Percentiles rank a stretch among this genome's conserved stretches.
These are phyloP conservation scores for Mycena indigotica DNA, from an alignment of 768 basidiomycete genomes.

Conservation along the genomic window DNA sequence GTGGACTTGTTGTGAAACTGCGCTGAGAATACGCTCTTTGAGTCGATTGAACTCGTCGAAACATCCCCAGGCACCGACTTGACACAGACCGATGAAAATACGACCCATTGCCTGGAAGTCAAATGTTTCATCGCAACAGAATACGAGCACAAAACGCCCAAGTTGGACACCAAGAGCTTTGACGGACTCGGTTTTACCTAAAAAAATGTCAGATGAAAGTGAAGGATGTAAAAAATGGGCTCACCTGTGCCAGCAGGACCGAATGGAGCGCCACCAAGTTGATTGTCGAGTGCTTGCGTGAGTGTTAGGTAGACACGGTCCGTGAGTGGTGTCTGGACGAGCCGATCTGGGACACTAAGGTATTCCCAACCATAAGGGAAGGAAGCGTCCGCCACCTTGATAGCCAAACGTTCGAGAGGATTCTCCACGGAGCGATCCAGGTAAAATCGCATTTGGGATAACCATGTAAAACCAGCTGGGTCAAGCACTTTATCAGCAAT, in stretches of 20 bases:
- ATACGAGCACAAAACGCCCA: slow-evolving; percentile 99
- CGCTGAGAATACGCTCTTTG: slow-evolving; percentile 95
- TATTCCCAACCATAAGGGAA: slow-evolving; percentile 99
- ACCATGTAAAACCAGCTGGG: slow-evolving; percentile 81
- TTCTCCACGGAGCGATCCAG: slow-evolving; percentile 71
- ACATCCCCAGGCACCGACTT: slow-evolving; percentile 99
- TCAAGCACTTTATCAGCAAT: slow-evolving; percentile 65
- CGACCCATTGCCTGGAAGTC: slow-evolving; percentile 99
- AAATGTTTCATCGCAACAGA: slow-evolving; percentile 99
- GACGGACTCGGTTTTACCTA: slow-evolving; percentile 98
- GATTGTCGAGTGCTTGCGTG: slow-evolving; percentile 92
- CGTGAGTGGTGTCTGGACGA: slow-evolving; percentile 97
- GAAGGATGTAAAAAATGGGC: slow-evolving; percentile 18
- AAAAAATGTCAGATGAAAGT: slow-evolving; percentile 13
- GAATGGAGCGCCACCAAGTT: slow-evolving; percentile 96
- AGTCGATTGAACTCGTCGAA: slow-evolving; percentile 98
- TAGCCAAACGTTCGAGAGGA: slow-evolving; percentile 77
- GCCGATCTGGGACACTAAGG: slow-evolving; percentile 91
- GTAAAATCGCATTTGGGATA: slow-evolving; percentile 99
- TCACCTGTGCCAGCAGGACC: slow-evolving; percentile 96
- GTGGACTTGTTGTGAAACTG: slow-evolving; percentile 98
- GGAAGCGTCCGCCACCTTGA: slow-evolving; percentile 85
- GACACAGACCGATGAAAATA: slow-evolving; percentile 97
- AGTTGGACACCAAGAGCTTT: slow-evolving; percentile 97
- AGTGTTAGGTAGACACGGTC: slow-evolving; percentile 96